Base-by-base conservation (phyloP, 352 stramenopile genomes). In the Phytopythium kandeliae region DNA sequence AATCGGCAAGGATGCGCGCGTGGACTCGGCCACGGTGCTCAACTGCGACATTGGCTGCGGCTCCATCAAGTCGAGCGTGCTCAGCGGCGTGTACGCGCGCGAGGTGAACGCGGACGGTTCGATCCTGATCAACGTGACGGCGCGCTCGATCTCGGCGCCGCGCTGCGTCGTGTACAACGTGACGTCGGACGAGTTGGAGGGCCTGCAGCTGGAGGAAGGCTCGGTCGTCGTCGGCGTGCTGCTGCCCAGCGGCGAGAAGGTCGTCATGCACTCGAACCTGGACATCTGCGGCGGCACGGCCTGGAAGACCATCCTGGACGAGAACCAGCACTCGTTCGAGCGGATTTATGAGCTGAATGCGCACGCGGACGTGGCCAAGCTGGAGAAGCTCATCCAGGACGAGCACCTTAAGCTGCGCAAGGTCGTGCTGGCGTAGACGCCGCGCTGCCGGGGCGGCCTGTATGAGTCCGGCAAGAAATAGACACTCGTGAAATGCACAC, bases 41-140 rank as follows among this genome's bases (percentile, higher is more conserved):
- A 92, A 90, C 72, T 85, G 79, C 54, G 65, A 92, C 35, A 87
- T 93, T 38, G 66, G 72, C 30, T 54, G 65, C 21, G 85, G 82
- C 21, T 52, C 62, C 21, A 92, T 95, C 54, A 74, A 74, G 55
- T 62, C 78, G 59, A 89, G 74, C 17, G 81, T 98, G n/a, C 63
- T 99, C 22, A 95, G 86, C 44, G 83, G 90, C 51, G 95, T 99
- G 16, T 82, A 71, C 42, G 84, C 89, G 10, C 74, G 77, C 22
- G 78, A 97, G 51, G 78, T 99, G 51, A 84, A 95, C 37, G 93
- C 85, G 2, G 81, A 98, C 51, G 90, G 92, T 51, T 97, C 92
- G 48, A 98, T 99, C 55, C 73, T 99, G 47, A 97, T 99, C 56
- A 99, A 99, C 72, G 97, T 98, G 45, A 98, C 95, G 13, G 96